Conservation (phyloP, 106 monocot species). For the Apostasia ramifera region DNA sequence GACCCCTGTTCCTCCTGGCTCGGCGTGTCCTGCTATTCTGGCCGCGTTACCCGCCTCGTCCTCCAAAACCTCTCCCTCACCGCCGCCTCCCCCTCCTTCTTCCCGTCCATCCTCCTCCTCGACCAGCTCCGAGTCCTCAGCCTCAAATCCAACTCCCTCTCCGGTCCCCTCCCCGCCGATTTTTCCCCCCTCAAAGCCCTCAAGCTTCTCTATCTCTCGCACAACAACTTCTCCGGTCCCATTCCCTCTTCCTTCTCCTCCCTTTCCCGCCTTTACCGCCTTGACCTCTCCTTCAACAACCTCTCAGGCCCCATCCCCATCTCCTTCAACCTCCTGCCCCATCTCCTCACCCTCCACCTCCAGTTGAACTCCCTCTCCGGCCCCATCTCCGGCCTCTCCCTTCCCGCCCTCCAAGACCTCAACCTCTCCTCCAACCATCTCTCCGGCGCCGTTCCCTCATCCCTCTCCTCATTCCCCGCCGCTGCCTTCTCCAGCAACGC, state of each 20-base stretch:
- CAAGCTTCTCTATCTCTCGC: slow-evolving; percentile 29
- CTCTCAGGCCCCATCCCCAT: slow-evolving; percentile 52
- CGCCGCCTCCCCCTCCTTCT: slow-evolving; percentile 16
- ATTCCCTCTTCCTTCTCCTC: slow-evolving; percentile 47
- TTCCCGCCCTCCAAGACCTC: slow-evolving; percentile 55
- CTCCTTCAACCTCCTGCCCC: slow-evolving; percentile 22
- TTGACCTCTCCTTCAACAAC: slow-evolving; percentile 70
- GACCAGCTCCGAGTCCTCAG: slow-evolving; percentile 60
- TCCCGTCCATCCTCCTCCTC: slow-evolving; percentile 28
- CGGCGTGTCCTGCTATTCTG: slow-evolving; percentile 52
- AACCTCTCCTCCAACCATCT: slow-evolving; percentile 63
- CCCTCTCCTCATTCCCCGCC: slow-evolving; percentile 38
- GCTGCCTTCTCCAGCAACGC: slow-evolving; percentile 46
- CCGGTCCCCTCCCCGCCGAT: slow-evolving; percentile 42
- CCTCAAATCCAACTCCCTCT: slow-evolving; percentile 63
- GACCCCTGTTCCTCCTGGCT: slow-evolving; percentile 46
- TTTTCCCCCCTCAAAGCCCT: slow-evolving; percentile 19
- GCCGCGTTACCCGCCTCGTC: slow-evolving; percentile 56
- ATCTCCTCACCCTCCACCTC: slow-evolving; percentile 74
- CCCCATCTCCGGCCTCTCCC: slow-evolving; percentile 34
- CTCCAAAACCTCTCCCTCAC: slow-evolving; percentile 47
- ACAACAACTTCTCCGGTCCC: slow-evolving; percentile 55
- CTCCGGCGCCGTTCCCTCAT: slow-evolving; percentile 45
- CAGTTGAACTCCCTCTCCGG: slow-evolving; percentile 59
- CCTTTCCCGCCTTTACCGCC: slow-evolving; percentile 48